A percentile compares a stretch with the other conserved stretches of the same genome.
These are phyloP conservation scores for Elongisporangium anandrum DNA, from an alignment of 352 stramenopile species.

Conservation along the genomic window DNA sequence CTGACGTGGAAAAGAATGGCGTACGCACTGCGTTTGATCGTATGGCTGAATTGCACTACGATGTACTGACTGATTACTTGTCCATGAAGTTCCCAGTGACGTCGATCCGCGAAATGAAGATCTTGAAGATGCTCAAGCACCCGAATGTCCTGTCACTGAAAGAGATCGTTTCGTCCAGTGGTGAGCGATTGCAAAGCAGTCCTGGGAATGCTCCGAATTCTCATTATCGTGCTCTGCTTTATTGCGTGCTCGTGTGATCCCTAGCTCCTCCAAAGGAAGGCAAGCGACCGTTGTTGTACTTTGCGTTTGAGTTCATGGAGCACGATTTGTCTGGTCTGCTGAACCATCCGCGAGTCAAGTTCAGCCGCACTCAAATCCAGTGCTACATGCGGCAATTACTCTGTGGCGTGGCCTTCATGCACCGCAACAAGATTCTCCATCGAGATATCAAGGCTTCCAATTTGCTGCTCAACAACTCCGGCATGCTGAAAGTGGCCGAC, in stretches of 20 bases:
- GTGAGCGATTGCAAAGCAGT: conserved; percentile 16
- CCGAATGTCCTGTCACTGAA: conserved; percentile 94
- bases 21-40: conserved; percentile 22
- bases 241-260: conserved; percentile 1
- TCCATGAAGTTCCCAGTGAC: conserved; percentile 88
- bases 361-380: conserved; percentile 81
- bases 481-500: conserved; percentile 81
- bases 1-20: conserved; percentile 84
- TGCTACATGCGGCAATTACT: conserved; percentile 87
- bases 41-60: background rate
- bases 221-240: conserved; percentile 8
- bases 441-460: conserved; percentile 87
- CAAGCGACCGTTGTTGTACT: conserved; percentile 81
- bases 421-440: conserved; percentile 86
- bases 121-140: conserved; percentile 94
- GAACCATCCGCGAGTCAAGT: conserved; percentile 81
- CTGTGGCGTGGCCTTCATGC: conserved; percentile 82
- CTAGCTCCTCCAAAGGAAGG: conserved; percentile 74
- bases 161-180: conserved; percentile 91
- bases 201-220: conserved; percentile 5
- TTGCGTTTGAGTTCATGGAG: conserved; percentile 87
- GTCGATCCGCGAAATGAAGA: conserved; percentile 97
- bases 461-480: conserved; percentile 78
- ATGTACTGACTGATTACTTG: background rate
- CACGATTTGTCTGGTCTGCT: conserved; percentile 79